A percentile compares a stretch with the other conserved stretches of the same genome.
Conservation (phyloP, 2,329 filamentous ascomycete species). For the Chaetomium olivaceum region DNA sequence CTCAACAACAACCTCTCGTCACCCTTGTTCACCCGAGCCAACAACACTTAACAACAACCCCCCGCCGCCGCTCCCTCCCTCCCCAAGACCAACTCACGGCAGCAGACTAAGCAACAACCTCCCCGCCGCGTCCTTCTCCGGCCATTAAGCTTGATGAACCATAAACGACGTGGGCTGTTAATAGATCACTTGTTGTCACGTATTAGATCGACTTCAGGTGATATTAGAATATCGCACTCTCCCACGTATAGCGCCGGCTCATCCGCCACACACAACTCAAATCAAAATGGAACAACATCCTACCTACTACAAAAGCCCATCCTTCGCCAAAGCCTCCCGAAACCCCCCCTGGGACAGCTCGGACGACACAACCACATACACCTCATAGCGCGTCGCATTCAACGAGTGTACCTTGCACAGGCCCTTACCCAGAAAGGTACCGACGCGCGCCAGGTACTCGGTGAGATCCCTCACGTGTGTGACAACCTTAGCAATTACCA, state of each 20-base stretch:
- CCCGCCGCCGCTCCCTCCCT: too few species aligned
- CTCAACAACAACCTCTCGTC: too few species aligned
- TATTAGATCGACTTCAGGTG: not conserved
- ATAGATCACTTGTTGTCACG: not conserved
- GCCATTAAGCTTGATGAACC: not conserved
- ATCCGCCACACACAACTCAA: too few species aligned
- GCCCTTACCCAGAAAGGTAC: slow-evolving; percentile 1
- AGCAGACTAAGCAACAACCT: too few species aligned
- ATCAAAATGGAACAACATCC: not conserved
- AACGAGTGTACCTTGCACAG: slow-evolving; percentile 11
- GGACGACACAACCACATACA: slow-evolving; percentile 12
- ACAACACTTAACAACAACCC: too few species aligned
- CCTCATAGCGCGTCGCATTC: slow-evolving; percentile 10
- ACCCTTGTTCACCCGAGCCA: too few species aligned
- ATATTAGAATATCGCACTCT: too few species aligned
- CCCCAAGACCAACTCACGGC: too few species aligned
- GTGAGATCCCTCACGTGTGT: not conserved
- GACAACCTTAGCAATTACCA: not conserved
- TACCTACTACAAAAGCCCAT: slow-evolving; percentile 1
- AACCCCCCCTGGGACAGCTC: slow-evolving; percentile 1
- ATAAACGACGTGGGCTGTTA: not conserved
- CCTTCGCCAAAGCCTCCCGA: not conserved
- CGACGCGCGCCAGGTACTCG: slow-evolving; percentile 6
- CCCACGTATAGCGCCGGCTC: too few species aligned
- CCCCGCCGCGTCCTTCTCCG: too few species aligned